Evolutionary conservation across 352 stramenopile genomes (phyloP).

Genomic region (Pythium oligandrum): DNA sequence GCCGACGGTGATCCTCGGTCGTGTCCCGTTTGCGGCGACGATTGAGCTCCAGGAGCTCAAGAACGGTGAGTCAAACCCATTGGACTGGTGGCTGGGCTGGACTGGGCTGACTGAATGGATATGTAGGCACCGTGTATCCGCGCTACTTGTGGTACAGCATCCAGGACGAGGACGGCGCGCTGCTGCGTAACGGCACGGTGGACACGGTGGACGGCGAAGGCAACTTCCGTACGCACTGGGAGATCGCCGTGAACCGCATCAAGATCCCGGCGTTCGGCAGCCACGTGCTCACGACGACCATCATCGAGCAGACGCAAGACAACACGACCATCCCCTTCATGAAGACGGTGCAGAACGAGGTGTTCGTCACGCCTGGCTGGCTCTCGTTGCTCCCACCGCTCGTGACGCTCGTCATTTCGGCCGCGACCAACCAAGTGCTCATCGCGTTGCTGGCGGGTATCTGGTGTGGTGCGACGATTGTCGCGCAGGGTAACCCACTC

Average conservation of each 20-base stretch:
- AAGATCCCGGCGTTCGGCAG: conserved; percentile 35
- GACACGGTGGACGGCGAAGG: conserved; percentile 59
- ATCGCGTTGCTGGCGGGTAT: conserved; percentile 79
- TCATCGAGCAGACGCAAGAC: conserved; percentile 24
- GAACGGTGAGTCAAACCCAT: conserved; percentile 37
- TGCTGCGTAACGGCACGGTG: conserved; percentile 58
- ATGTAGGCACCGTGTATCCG: conserved; percentile 65
- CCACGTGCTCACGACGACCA: conserved; percentile 51
- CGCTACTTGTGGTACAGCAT: conserved; percentile 49
- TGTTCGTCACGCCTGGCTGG: conserved; percentile 69
- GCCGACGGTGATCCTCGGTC: conserved; percentile 64
- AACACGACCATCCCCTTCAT: conserved; percentile 32
- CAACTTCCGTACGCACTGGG: conserved; percentile 52
- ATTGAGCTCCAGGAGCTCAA: conserved; percentile 68
- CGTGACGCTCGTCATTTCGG: conserved; percentile 74
- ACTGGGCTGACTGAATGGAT: neutral
- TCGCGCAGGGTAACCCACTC: conserved; percentile 70
- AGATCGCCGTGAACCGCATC: conserved; percentile 35
- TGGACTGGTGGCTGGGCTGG: too few relatives aligned
- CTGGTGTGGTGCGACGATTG: conserved; percentile 84
- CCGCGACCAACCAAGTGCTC: conserved; percentile 70
- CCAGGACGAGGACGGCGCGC: conserved; percentile 35
- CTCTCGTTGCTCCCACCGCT: conserved; percentile 68
- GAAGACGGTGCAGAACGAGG: conserved; percentile 24
- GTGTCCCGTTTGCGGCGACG: conserved; percentile 60